Evolutionary conservation across 148 eudicot species (phyloP).

Genomic region (Heliosperma pusillum): DNA sequence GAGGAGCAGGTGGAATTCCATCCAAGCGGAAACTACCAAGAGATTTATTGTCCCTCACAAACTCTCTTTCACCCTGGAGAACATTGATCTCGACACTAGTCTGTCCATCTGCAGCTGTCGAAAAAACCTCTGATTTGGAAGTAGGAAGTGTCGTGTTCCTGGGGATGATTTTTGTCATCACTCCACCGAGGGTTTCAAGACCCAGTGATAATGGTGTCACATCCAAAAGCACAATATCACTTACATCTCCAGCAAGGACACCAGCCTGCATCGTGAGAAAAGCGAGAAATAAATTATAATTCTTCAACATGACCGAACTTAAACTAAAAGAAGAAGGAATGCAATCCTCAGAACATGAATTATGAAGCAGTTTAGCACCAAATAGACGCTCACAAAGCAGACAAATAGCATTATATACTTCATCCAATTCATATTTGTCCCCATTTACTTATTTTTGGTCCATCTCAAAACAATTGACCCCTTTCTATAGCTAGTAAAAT

Average conservation of each 20-base stretch:
- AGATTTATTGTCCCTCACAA: conserved; percentile 89
- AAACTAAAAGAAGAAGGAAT: too few species aligned
- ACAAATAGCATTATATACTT: too few species aligned
- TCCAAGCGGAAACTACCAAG: conserved; percentile 92
- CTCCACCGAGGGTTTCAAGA: conserved; percentile 95
- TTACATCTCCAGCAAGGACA: conserved; percentile 91
- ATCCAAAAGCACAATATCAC: conserved; percentile 81
- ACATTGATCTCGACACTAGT: conserved; percentile 93
- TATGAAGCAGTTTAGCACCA: too few species aligned
- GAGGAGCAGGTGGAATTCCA: conserved; percentile 93
- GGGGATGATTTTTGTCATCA: conserved; percentile 93
- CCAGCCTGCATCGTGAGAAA: conserved; percentile 50
- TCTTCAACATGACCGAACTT: not conserved
- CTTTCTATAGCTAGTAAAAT: too few species aligned
- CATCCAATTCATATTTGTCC: too few species aligned
- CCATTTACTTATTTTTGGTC: too few species aligned
- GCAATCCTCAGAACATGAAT: too few species aligned
- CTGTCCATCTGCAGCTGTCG: conserved; percentile 99
- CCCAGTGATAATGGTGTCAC: conserved; percentile 84
- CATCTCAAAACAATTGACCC: too few species aligned
- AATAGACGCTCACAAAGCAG: too few species aligned
- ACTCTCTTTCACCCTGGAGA: conserved; percentile 93
- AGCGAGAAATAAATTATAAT: not conserved
- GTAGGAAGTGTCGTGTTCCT: conserved; percentile 91
- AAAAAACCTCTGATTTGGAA: conserved; percentile 93